Evolutionary conservation across 192 early-diverging fungal species (phyloP).

Genomic region (Entomortierella parvispora): DNA sequence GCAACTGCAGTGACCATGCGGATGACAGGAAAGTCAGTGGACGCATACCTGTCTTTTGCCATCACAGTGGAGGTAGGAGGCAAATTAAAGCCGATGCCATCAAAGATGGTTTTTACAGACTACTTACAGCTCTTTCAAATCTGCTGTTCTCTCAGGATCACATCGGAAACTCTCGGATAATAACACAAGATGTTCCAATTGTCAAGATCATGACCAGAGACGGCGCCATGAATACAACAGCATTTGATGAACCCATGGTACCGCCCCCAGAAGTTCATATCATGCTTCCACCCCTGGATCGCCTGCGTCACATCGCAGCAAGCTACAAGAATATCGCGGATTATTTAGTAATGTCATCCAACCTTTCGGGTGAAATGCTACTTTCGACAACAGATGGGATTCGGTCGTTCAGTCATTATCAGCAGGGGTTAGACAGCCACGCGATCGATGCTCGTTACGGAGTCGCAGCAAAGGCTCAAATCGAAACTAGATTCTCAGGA

Average conservation of each 20-base stretch:
- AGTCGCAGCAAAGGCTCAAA: conserved; percentile 42
- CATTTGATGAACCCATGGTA: conserved; percentile 55
- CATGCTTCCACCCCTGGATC: conserved; percentile 77
- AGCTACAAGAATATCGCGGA: conserved; percentile 71
- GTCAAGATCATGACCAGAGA: conserved; percentile 39
- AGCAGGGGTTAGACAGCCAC: background rate
- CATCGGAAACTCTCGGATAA: conserved; percentile 17
- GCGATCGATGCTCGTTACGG: conserved; percentile 26
- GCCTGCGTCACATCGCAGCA: conserved; percentile 71
- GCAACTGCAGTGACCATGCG: conserved; percentile 63
- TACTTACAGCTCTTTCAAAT: too few relatives aligned
- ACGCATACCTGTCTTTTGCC: conserved; percentile 60
- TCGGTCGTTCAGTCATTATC: conserved; percentile 63
- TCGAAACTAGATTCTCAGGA: conserved; percentile 25
- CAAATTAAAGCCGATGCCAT: too few relatives aligned
- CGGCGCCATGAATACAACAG: conserved; percentile 25
- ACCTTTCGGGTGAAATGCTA: conserved; percentile 75
- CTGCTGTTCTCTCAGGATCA: conserved; percentile 16
- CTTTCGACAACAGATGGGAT: conserved; percentile 66
- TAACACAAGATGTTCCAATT: conserved; percentile 31
- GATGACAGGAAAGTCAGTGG: conserved; percentile 71
- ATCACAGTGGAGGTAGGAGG: conserved; percentile 57
- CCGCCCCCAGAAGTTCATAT: conserved; percentile 74
- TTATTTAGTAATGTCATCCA: conserved; percentile 74
- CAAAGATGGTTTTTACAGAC: too few relatives aligned